phyloP scores from a whole-genome alignment of 2,329 filamentous ascomycete genomes.

The Raffaelea ambrosiae region DNA sequence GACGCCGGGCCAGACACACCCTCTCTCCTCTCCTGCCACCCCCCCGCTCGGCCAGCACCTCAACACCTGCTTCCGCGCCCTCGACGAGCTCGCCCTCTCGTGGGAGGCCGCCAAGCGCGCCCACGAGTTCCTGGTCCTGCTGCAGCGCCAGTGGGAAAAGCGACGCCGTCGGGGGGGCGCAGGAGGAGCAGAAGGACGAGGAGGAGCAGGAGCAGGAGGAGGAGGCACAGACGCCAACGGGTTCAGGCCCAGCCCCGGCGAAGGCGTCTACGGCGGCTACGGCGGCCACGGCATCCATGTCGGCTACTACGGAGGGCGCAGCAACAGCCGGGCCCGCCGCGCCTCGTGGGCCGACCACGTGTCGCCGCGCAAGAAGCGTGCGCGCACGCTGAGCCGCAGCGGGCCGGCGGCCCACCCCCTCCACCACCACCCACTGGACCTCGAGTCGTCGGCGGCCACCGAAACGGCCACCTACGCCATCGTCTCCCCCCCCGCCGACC shows the following conservation, averaged over 20 bases:
- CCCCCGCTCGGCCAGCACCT: neutral
- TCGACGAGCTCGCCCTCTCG: slow-evolving; percentile 4
- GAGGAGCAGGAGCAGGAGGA: too few relatives aligned
- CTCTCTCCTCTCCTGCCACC: neutral
- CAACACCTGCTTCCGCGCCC: slow-evolving; percentile 2
- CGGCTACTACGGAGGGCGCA: too few relatives aligned
- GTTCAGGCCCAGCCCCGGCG: too few relatives aligned
- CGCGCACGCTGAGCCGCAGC: neutral
- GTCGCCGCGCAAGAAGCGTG: neutral
- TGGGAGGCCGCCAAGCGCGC: slow-evolving; percentile 3
- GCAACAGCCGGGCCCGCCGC: neutral
- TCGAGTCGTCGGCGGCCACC: too few relatives aligned
- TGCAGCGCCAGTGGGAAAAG: slow-evolving; percentile 7
- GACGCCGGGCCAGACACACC: too few relatives aligned
- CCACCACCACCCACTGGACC: too few relatives aligned
- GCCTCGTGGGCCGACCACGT: neutral
- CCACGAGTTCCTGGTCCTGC: slow-evolving; percentile 2
- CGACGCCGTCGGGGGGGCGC: neutral
- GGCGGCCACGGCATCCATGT: too few relatives aligned
- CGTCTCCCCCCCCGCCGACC: too few relatives aligned
- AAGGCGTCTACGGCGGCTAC: too few relatives aligned
- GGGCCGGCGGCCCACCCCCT: too few relatives aligned
- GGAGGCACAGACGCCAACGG: too few relatives aligned
- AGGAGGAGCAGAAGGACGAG: neutral
- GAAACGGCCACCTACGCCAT: too few relatives aligned